phyloP scores from a whole-genome alignment of 1,284 basidiomycete genomes.

The Vanrija humicola region DNA sequence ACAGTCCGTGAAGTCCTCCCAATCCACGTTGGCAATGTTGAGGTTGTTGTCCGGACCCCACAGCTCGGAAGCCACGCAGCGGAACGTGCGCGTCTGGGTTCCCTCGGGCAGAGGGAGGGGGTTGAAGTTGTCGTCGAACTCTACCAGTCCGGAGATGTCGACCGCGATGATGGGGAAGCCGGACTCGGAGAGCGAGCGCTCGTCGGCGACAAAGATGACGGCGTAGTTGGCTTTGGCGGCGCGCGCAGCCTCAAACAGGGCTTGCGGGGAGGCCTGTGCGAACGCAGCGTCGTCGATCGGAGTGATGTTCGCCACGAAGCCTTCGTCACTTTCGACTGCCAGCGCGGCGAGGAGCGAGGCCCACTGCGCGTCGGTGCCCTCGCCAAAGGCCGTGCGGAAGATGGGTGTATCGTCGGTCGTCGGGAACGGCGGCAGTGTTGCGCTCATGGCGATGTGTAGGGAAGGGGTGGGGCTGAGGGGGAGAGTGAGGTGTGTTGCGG shows the following conservation, averaged over 20 bases:
- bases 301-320: not conserved
- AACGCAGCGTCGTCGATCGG: not conserved
- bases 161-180: not conserved
- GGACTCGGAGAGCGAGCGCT: not conserved
- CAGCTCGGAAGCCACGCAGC: constrained; percentile 1
- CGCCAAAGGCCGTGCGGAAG: too few relatives aligned
- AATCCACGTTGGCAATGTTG: constrained; percentile 5
- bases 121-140: not conserved
- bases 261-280: not conserved
- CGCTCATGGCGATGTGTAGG: too few relatives aligned
- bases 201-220: not conserved
- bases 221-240: not conserved
- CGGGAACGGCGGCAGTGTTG: too few relatives aligned
- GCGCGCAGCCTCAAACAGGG: not conserved
- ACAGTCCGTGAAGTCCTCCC: not conserved
- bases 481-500: too few relatives aligned
- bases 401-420: too few relatives aligned
- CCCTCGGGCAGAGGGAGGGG: too few relatives aligned
- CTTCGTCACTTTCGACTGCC: not conserved
- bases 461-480: too few relatives aligned
- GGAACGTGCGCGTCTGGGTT: not conserved
- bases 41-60: constrained; percentile 5
- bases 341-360: not conserved
- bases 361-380: not conserved
- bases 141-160: not conserved